These are phyloP conservation scores for Pyrus betulifolia DNA, from an alignment of 306 rosid genomes.

Conservation along the genomic window DNA sequence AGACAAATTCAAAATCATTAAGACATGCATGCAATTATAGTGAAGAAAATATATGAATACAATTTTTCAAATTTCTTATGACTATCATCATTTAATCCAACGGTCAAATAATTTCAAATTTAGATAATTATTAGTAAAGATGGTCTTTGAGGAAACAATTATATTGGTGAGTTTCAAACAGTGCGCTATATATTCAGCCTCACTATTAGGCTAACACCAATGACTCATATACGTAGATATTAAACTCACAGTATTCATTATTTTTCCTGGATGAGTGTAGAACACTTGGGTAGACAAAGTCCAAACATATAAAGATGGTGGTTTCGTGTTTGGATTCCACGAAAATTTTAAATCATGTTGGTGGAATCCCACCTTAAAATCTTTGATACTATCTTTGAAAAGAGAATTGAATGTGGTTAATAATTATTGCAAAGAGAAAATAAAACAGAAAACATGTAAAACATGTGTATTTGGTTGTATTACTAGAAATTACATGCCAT, in stretches of 20 bases:
- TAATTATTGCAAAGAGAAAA: conserved; percentile 4
- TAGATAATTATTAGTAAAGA: too few species aligned
- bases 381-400: not conserved
- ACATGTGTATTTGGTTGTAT: not conserved
- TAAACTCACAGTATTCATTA: not conserved
- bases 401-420: not conserved
- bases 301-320: conserved; percentile 49
- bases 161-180: not conserved
- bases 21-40: not conserved
- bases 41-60: not conserved
- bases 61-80: not conserved
- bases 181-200: not conserved
- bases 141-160: not conserved
- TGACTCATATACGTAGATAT: not conserved
- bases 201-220: too few species aligned
- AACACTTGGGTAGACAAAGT: conserved; percentile 23
- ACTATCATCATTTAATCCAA: not conserved
- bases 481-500: too few species aligned
- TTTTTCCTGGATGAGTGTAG: not conserved
- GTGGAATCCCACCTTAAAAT: conserved; percentile 52
- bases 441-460: not conserved
- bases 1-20: not conserved
- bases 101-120: too few species aligned
- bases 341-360: conserved; percentile 18
- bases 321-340: conserved; percentile 73